Percentiles rank a stretch among this genome's conserved stretches.
phyloP scores from a whole-genome alignment of 2,329 filamentous ascomycete genomes.

The Trichoderma arundinaceum region DNA sequence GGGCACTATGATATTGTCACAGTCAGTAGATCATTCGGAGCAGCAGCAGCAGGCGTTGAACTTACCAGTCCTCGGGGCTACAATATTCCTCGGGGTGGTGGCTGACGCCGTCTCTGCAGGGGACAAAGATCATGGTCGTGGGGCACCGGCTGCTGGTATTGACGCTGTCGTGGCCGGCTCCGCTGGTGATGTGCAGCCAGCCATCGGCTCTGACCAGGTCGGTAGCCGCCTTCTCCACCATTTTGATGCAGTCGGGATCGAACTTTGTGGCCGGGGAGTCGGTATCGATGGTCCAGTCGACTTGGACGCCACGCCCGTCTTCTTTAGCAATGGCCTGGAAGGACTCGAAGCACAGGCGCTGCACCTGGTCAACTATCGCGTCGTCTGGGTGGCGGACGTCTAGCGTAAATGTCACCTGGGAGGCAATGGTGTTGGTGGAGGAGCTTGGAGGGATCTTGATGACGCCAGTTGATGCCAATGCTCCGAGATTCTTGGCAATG shows the following conservation, averaged over 20 bases:
- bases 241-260: conserved; percentile 67
- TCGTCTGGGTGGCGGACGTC: conserved; percentile 67
- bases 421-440: conserved; percentile 74
- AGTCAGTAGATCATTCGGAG: not conserved
- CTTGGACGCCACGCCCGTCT: conserved; percentile 47
- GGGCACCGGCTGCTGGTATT: conserved; percentile 44
- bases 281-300: conserved; percentile 66
- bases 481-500: conserved; percentile 39
- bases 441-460: conserved; percentile 58
- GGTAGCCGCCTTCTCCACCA: conserved; percentile 63
- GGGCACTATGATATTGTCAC: conserved; percentile 32
- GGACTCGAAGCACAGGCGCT: conserved; percentile 35
- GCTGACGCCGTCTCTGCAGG: conserved; percentile 46
- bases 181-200: conserved; percentile 45
- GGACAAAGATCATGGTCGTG: conserved; percentile 49
- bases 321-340: conserved; percentile 38
- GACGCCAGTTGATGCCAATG: conserved; percentile 43
- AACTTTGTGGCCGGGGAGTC: conserved; percentile 66
- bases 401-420: conserved; percentile 67
- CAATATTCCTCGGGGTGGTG: conserved; percentile 47
- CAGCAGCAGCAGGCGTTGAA: not conserved
- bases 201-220: conserved; percentile 57
- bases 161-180: conserved; percentile 49
- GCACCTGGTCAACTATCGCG: conserved; percentile 56
- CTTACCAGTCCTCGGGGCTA: conserved; percentile 45